Base-by-base conservation (phyloP, 495 filamentous ascomycete species). In the Jackrogersella multiformis region DNA sequence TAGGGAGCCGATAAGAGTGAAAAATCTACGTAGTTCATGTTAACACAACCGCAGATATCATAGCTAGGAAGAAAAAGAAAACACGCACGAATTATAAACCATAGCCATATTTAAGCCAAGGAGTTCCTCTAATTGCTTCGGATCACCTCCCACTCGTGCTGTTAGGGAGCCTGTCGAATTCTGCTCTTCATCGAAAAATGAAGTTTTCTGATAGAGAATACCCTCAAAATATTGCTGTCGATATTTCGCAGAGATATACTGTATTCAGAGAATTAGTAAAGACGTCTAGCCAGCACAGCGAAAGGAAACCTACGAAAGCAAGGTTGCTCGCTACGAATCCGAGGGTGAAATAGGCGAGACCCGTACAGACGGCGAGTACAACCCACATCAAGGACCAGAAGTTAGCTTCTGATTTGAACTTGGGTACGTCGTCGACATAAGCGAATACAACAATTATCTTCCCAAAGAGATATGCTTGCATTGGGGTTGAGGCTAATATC, bases 101-200 rank as follows among this genome's bases (percentile, higher is more conserved):
- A 84, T 78, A 60, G 79, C 81, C 71, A 86, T 79, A 62, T 87
- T 87, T 21, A 79, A 69, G 7, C 86, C 85, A 18, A 90, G 72
- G 1, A 92, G 77, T 51, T 90, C 87, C 70, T 91, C 85, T 0
- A 92, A 70, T 10, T 85, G 80, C 32, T 82, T 86, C 3, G 89
- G 87, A 54, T 89, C 83, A 46, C 80, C 79, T 7, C 84, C 81
- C 2, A 90, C 78, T 5, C 82, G 81, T 2, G 86, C 81, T 5
- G 84, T 84, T 30, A 93, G 76, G 10, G 89, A 81, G 2, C 89
- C 90, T 5, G 84, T 79, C 0, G 88, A 81, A 63, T 91, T 89
- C 45, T 86, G 82, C 36, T 82, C 77, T 2, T 76, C 72, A 73
- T 92, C 89, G 61, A 89, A 92, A 74, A 88, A 92, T 0, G 80